Base-by-base conservation (phyloP, 2,329 filamentous ascomycete species). In the Clarireedia sp. region DNA sequence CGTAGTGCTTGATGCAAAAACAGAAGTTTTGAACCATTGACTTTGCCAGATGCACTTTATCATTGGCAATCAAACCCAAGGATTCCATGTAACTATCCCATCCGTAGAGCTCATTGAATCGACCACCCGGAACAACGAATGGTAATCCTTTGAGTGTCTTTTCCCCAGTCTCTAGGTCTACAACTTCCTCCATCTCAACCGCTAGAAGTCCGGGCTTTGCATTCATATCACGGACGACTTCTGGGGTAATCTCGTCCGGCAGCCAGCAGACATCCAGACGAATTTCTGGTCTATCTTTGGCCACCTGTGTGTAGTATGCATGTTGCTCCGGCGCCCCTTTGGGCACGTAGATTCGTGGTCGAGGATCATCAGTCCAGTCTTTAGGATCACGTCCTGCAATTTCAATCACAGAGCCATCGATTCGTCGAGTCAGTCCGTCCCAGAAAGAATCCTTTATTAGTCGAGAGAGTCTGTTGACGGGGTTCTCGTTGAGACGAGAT, bases 51-150 rank as follows among this genome's bases (percentile, higher is more conserved):
- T 96, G 84, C 21, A 90, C 83, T 57, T 89, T 85, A 68, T 94
- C 88, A 67, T 92, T 90, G 64, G 90, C 82, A 57, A 97, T 76
- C 57, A 99, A 78, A 17, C 94, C 94, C 3, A 97, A 77, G 5
- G 92, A 94, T 70, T 92, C 89, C 90, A 99, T 97, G 75, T 97
- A 99, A 70, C 90, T 96, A 72, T 99, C 94, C 94, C 94, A 99
- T 47, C 92, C 92, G 69, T 99, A 99, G 21, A 99, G 74, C 71
- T 99, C 94, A 72, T 99, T 99, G 83, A 99, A 99, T 29, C 94
- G 83, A 23, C 94, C 94, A 57, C 94, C 94, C 0, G 94, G 94
- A 3, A 99, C 94, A n/a, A 97, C 90, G 65, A 97, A 99, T 0
- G 94, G 92, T 57, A 95, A 78, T 3, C 94, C 94, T 37, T 79